Evolutionary conservation across 768 basidiomycete genomes (phyloP).

Genomic region (Cystobasidium tubakii): DNA sequence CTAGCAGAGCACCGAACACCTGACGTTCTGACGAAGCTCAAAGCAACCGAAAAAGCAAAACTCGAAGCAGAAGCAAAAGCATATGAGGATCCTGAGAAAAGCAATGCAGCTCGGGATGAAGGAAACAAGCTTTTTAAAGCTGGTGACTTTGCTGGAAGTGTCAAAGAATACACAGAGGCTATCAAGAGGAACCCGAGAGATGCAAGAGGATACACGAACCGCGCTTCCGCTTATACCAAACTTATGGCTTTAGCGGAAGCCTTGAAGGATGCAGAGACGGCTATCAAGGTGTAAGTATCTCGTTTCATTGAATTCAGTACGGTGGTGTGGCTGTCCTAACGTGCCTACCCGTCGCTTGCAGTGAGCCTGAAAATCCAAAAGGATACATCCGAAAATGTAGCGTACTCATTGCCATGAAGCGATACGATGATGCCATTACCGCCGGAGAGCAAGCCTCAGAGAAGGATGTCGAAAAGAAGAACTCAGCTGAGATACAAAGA

Average conservation of each 20-base stretch:
- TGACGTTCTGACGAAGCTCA: conserved; percentile 81
- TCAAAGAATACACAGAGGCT: conserved; percentile 87
- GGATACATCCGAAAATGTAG: conserved; percentile 89
- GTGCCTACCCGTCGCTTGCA: conserved; percentile 45
- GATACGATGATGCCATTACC: conserved; percentile 78
- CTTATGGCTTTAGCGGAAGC: conserved; percentile 88
- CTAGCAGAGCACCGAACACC: conserved; percentile 95
- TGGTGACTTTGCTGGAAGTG: conserved; percentile 83
- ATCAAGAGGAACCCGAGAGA: conserved; percentile 92
- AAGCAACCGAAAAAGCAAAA: conserved; percentile 68
- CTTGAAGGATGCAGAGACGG: conserved; percentile 87
- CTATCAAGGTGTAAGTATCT: conserved; percentile 88
- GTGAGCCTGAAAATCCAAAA: conserved; percentile 57
- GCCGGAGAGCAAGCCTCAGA: conserved; percentile 67
- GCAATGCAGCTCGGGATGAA: conserved; percentile 77
- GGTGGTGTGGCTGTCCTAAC: background rate
- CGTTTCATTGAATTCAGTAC: conserved; percentile 57
- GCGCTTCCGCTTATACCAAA: conserved; percentile 96
- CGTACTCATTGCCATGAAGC: conserved; percentile 82
- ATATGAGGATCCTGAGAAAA: conserved; percentile 79
- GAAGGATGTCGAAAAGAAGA: conserved; percentile 72
- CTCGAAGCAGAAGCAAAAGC: conserved; percentile 70
- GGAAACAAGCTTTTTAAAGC: conserved; percentile 86
- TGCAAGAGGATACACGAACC: conserved; percentile 91
- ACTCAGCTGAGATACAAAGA: conserved; percentile 72